Evolutionary conservation across 768 basidiomycete genomes (phyloP).

Genomic region (Termitomyces sp.): DNA sequence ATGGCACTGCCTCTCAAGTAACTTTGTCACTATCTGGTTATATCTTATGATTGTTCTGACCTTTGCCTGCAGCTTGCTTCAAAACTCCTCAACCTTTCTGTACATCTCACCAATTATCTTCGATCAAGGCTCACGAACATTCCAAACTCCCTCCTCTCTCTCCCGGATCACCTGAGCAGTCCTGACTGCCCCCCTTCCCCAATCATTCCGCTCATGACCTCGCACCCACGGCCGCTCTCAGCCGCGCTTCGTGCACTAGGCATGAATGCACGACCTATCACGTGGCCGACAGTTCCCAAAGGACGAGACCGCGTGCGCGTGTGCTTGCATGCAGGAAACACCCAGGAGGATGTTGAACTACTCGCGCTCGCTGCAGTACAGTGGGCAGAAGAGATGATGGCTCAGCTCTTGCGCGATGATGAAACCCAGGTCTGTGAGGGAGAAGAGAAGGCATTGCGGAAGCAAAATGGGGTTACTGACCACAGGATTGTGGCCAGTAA

Average conservation of each 20-base stretch:
- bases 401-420: conserved; percentile 9
- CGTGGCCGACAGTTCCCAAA: conserved; percentile 86
- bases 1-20: conserved; percentile 49
- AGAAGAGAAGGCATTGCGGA: neutral
- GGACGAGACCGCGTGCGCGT: conserved; percentile 82
- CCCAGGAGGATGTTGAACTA: conserved; percentile 52
- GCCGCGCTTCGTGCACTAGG: conserved; percentile 50
- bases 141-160: conserved; percentile 29
- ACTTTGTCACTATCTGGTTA: conserved; percentile 22
- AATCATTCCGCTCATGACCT: conserved; percentile 82
- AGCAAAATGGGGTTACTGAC: neutral
- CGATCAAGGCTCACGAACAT: conserved; percentile 27
- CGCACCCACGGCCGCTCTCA: conserved; percentile 71
- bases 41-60: neutral
- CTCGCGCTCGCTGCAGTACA: conserved; percentile 45
- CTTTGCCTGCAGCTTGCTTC: conserved; percentile 22
- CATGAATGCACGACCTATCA: conserved; percentile 72
- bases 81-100: conserved; percentile 41
- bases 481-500: conserved; percentile 4
- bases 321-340: conserved; percentile 83
- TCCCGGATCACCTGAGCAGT: conserved; percentile 28
- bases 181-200: conserved; percentile 45
- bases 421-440: neutral
- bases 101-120: conserved; percentile 32
- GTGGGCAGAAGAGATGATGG: conserved; percentile 41